Conservation (phyloP, 305 asterid species). For the Rubia tinctorum region DNA sequence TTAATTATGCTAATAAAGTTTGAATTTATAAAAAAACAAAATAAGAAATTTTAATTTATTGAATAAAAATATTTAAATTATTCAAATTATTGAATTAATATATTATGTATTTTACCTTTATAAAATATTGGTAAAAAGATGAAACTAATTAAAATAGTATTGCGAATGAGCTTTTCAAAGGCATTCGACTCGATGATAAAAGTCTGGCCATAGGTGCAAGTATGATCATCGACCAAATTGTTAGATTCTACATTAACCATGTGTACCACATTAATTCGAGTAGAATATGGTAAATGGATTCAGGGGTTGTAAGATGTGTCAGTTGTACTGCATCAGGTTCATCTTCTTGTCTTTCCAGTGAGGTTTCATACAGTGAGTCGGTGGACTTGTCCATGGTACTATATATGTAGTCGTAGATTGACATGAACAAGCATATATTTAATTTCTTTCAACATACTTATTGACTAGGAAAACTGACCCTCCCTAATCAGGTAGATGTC, state of each 20-base stretch:
- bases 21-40: too few species aligned
- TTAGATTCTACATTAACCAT: slow-evolving; percentile 68
- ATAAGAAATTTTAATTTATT: too few species aligned
- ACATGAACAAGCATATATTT: slow-evolving; percentile 9
- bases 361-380: slow-evolving; percentile 46
- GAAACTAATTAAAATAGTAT: too few species aligned
- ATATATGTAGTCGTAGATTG: slow-evolving; percentile 29
- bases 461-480: too few species aligned
- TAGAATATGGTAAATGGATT: slow-evolving; percentile 63
- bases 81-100: too few species aligned
- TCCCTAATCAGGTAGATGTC: too few species aligned
- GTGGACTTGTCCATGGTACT: slow-evolving; percentile 60
- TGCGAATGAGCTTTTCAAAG: slow-evolving; percentile 41
- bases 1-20: too few species aligned
- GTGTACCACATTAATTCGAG: slow-evolving; percentile 71
- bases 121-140: too few species aligned
- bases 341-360: slow-evolving; percentile 52
- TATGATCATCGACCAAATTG: slow-evolving; percentile 45
- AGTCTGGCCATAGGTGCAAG: slow-evolving; percentile 32
- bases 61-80: too few species aligned
- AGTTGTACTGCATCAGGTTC: slow-evolving; percentile 56
- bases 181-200: slow-evolving; percentile 52
- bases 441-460: too few species aligned
- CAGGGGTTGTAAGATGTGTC: slow-evolving; percentile 72
- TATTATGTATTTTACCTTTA: too few species aligned